phyloP scores from a whole-genome alignment of 805 yeast genomes.

The Saccharomycopsis synnaedendra region DNA sequence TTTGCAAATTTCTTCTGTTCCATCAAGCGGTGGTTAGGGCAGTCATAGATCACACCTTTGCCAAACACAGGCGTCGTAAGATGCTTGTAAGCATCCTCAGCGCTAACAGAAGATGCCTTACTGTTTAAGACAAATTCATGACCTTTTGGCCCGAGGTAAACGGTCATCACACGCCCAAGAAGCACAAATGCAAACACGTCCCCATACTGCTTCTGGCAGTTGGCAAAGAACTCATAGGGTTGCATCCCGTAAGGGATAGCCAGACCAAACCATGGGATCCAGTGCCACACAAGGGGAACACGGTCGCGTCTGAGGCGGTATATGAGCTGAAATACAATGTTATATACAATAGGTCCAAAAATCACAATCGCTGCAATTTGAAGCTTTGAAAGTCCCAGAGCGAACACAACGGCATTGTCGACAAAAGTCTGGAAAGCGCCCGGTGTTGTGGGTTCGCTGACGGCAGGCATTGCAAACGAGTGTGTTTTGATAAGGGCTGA shows the following conservation, averaged over 20 bases:
- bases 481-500: too few relatives aligned
- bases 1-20: conserved; percentile 97
- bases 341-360: conserved; percentile 51
- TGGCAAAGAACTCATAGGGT: conserved; percentile 82
- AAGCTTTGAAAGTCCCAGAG: neutral
- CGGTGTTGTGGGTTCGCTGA: too few relatives aligned
- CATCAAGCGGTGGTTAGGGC: conserved; percentile 89
- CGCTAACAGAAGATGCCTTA: conserved; percentile 79
- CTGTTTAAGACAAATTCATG: conserved; percentile 94
- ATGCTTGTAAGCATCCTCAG: conserved; percentile 92
- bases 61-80: conserved; percentile 99
- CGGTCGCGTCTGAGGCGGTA: conserved; percentile 71
- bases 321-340: conserved; percentile 51
- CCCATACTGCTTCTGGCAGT: conserved; percentile 74
- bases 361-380: conserved; percentile 22
- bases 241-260: conserved; percentile 84
- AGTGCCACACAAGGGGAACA: conserved; percentile 82
- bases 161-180: conserved; percentile 89
- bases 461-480: too few relatives aligned
- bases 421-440: too few relatives aligned
- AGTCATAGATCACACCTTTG: conserved; percentile 93
- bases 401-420: too few relatives aligned
- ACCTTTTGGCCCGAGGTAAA: conserved; percentile 93
- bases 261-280: conserved; percentile 94
- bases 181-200: conserved; percentile 86